phyloP scores from a whole-genome alignment of 2,329 filamentous ascomycete species.

The Trichoderma simmonsii region DNA sequence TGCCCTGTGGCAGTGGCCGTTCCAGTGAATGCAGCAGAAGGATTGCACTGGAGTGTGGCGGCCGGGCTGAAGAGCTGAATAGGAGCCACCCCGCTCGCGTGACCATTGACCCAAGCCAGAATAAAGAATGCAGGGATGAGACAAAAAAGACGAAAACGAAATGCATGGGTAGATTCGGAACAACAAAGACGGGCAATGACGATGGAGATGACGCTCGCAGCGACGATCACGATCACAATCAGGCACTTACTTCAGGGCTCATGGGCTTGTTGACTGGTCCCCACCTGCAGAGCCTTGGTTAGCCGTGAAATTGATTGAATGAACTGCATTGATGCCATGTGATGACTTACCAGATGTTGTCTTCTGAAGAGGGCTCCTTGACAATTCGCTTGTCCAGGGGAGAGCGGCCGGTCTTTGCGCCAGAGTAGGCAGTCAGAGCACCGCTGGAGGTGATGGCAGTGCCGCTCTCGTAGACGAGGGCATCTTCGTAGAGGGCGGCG shows the following conservation, averaged over 20 bases:
- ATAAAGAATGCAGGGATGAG: background rate
- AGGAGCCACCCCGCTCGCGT: constrained; percentile 16
- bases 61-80: constrained; percentile 4
- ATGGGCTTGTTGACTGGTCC: constrained; percentile 99
- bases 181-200: background rate
- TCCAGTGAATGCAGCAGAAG: background rate
- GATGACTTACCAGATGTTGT: constrained; percentile 72
- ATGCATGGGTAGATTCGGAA: constrained; percentile 2
- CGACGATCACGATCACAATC: constrained; percentile 14
- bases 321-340: background rate
- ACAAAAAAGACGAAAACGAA: constrained; percentile 10
- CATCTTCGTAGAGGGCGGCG: constrained; percentile 96
- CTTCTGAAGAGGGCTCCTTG: constrained; percentile 82
- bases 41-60: background rate
- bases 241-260: constrained; percentile 75
- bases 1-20: background rate
- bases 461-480: constrained; percentile 92
- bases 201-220: constrained; percentile 19
- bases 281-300: constrained; percentile 54
- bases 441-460: constrained; percentile 95
- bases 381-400: constrained; percentile 97
- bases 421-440: constrained; percentile 94
- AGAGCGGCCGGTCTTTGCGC: constrained; percentile 95
- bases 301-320: background rate
- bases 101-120: constrained; percentile 12